These are phyloP conservation scores for Beverwykella pulmonaria DNA, from an alignment of 495 filamentous ascomycete species.

Conservation along the genomic window DNA sequence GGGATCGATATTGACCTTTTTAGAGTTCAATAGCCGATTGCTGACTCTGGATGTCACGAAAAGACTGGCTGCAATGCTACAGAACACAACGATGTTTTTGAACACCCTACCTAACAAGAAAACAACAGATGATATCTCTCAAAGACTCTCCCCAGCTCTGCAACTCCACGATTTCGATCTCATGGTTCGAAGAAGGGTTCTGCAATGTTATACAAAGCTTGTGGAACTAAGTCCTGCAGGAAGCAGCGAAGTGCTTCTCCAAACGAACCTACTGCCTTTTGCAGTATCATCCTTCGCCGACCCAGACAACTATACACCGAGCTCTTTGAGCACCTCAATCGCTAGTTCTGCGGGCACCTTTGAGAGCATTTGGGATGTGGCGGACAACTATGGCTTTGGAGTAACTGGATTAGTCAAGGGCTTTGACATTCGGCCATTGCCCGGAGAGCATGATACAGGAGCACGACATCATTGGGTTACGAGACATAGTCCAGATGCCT, in stretches of 20 bases:
- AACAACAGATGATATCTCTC: slow-evolving; percentile 81
- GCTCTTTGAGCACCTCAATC: slow-evolving; percentile 86
- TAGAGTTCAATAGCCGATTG: slow-evolving; percentile 90
- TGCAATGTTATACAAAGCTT: slow-evolving; percentile 92
- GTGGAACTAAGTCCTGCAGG: slow-evolving; percentile 81
- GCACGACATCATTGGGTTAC: slow-evolving; percentile 62
- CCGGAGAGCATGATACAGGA: slow-evolving; percentile 67
- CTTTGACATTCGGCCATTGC: slow-evolving; percentile 69
- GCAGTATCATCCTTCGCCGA: slow-evolving; percentile 92
- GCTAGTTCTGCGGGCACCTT: slow-evolving; percentile 88
- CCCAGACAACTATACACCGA: slow-evolving; percentile 81
- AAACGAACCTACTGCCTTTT: slow-evolving; percentile 90
- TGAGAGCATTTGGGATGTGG: slow-evolving; percentile 91
- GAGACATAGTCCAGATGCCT: slow-evolving; percentile 64
- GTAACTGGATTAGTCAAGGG: slow-evolving; percentile 82
- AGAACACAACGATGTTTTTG: slow-evolving; percentile 88
- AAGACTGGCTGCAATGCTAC: slow-evolving; percentile 88
- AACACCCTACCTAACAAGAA: slow-evolving; percentile 81
- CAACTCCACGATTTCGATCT: slow-evolving; percentile 89
- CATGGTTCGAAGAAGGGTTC: slow-evolving; percentile 89
- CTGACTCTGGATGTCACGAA: slow-evolving; percentile 95
- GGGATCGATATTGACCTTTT: slow-evolving; percentile 85
- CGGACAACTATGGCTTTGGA: slow-evolving; percentile 92
- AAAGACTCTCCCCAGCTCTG: slow-evolving; percentile 81
- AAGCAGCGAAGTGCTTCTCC: slow-evolving; percentile 79